Evolutionary conservation across 2,329 filamentous ascomycete species (phyloP).

Genomic region (Samsoniella hepiali): DNA sequence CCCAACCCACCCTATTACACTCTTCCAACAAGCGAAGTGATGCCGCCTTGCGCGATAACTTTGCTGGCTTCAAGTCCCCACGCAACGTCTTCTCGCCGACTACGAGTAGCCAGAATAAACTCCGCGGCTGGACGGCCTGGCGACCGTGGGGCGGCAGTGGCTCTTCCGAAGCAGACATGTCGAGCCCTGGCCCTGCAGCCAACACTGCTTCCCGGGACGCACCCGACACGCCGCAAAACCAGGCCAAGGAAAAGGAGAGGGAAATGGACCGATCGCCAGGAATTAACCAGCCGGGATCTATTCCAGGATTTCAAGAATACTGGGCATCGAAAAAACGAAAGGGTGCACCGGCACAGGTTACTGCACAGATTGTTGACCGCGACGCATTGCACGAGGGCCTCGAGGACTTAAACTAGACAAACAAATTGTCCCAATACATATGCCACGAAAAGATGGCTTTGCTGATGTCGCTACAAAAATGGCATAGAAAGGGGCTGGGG

Average conservation of each 20-base stretch:
- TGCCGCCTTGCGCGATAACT: slow-evolving; percentile 56
- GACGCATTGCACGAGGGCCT: slow-evolving; percentile 60
- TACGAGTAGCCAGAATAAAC: slow-evolving; percentile 24
- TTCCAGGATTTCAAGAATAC: slow-evolving; percentile 66
- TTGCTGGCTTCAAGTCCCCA: slow-evolving; percentile 37
- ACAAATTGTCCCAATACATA: not conserved
- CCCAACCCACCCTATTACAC: slow-evolving; percentile 54
- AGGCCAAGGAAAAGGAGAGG: slow-evolving; percentile 32
- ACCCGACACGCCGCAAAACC: slow-evolving; percentile 16
- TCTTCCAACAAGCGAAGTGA: slow-evolving; percentile 48
- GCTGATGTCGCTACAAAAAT: not conserved
- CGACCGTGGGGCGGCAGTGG: slow-evolving; percentile 50
- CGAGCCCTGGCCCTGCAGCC: slow-evolving; percentile 8
- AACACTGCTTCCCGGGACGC: not conserved
- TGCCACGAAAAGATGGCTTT: not conserved
- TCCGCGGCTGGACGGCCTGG: slow-evolving; percentile 39
- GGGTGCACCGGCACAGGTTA: slow-evolving; percentile 54
- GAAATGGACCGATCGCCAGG: slow-evolving; percentile 57
- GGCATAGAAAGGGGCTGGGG: not conserved
- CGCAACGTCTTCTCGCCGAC: slow-evolving; percentile 32
- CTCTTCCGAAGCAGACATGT: slow-evolving; percentile 18
- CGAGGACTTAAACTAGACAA: slow-evolving; percentile 24
- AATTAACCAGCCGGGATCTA: slow-evolving; percentile 74
- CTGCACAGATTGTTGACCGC: slow-evolving; percentile 55
- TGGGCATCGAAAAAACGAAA: slow-evolving; percentile 49